Percentiles rank a stretch among this genome's conserved stretches.
phyloP scores from a whole-genome alignment of 2,329 filamentous ascomycete genomes.

The Daldinia eschscholtzii region DNA sequence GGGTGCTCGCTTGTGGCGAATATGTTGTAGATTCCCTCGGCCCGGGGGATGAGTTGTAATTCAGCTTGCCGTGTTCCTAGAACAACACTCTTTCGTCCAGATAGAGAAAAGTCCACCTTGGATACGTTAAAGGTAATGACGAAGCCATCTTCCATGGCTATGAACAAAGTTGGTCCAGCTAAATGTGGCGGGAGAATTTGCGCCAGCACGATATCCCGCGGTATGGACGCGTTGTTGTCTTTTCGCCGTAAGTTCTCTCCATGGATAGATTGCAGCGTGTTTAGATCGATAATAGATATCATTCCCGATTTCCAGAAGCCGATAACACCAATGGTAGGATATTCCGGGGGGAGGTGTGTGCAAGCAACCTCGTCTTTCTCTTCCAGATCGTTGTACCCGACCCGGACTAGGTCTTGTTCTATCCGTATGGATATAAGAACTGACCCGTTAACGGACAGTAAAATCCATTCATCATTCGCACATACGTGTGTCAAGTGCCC shows the following conservation, averaged over 20 bases:
- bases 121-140: slow-evolving; percentile 86
- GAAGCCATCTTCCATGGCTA: slow-evolving; percentile 92
- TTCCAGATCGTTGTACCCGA: slow-evolving; percentile 71
- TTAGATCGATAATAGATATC: slow-evolving; percentile 79
- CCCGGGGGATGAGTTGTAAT: slow-evolving; percentile 81
- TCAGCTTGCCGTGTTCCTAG: slow-evolving; percentile 87
- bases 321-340: slow-evolving; percentile 77
- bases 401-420: slow-evolving; percentile 66
- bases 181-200: slow-evolving; percentile 75
- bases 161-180: slow-evolving; percentile 79
- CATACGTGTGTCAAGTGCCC: slow-evolving; percentile 82
- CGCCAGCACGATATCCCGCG: slow-evolving; percentile 83
- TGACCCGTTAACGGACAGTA: slow-evolving; percentile 83
- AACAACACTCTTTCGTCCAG: slow-evolving; percentile 82
- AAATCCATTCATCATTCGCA: slow-evolving; percentile 75
- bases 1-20: slow-evolving; percentile 96
- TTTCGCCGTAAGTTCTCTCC: slow-evolving; percentile 71
- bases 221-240: slow-evolving; percentile 80
- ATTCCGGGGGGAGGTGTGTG: slow-evolving; percentile 76
- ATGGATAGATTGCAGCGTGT: slow-evolving; percentile 73
- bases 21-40: slow-evolving; percentile 77
- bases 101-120: slow-evolving; percentile 70
- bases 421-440: slow-evolving; percentile 77
- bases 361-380: slow-evolving; percentile 85
- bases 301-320: slow-evolving; percentile 90